phyloP scores from a whole-genome alignment of 371 early-diverging fungal species.

The Mortierella sp. region DNA sequence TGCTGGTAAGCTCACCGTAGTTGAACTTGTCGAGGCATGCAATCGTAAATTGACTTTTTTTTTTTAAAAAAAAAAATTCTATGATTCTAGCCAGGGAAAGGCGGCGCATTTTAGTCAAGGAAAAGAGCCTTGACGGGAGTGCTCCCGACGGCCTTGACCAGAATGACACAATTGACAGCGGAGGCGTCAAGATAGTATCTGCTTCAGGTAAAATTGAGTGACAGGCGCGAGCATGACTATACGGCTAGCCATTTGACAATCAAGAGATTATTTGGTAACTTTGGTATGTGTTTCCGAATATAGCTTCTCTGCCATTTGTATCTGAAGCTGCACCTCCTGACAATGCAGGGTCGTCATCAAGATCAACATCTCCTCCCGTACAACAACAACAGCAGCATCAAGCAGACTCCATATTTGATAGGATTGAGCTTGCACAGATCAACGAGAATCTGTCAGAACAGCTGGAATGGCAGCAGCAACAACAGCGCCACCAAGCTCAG shows the following conservation, averaged over 20 bases:
- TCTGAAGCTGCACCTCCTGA: too few relatives aligned
- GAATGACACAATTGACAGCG: too few relatives aligned
- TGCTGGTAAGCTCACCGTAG: slow-evolving; percentile 5
- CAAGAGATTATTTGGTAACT: too few relatives aligned
- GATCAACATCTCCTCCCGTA: too few relatives aligned
- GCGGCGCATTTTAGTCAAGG: not conserved
- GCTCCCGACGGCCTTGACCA: not conserved
- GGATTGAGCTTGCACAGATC: slow-evolving; percentile 1
- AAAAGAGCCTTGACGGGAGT: not conserved
- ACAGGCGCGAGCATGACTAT: too few relatives aligned
- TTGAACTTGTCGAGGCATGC: not conserved
- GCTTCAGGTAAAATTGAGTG: not conserved
- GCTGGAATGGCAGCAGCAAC: slow-evolving; percentile 10
- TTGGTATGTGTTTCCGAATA: too few relatives aligned
- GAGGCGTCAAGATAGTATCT: not conserved
- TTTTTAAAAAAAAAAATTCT: not conserved
- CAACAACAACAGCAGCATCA: too few relatives aligned
- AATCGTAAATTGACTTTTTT: not conserved
- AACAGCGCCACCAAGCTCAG: slow-evolving; percentile 8
- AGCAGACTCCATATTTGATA: not conserved
- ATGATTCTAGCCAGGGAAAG: not conserved
- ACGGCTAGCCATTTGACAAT: too few relatives aligned
- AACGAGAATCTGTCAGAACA: slow-evolving; percentile 7
- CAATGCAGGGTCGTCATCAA: too few relatives aligned
- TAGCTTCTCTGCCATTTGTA: too few relatives aligned